phyloP scores from a whole-genome alignment of 495 filamentous ascomycete species.

The Neurospora tetrasperma region DNA sequence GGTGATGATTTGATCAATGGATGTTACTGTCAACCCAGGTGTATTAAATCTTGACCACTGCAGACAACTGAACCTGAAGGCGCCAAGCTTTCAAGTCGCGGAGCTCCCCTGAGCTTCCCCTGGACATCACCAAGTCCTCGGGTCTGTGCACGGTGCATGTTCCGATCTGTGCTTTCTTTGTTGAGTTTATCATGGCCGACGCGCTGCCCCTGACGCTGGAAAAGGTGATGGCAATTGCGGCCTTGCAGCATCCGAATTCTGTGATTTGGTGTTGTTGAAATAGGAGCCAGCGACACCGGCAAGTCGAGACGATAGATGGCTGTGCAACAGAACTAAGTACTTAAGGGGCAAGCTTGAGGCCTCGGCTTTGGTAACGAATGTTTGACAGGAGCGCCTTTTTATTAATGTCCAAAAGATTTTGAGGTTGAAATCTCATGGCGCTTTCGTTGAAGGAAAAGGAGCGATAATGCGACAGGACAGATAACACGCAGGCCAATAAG shows the following conservation, averaged over 20 bases:
- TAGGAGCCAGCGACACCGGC: neutral
- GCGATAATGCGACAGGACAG: neutral
- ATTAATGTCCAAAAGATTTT: neutral
- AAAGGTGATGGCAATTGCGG: neutral
- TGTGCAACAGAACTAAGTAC: neutral
- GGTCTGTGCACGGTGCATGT: neutral
- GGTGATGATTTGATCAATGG: neutral
- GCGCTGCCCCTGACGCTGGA: neutral
- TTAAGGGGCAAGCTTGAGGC: neutral
- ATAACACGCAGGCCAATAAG: neutral
- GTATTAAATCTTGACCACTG: neutral
- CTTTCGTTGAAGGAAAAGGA: neutral
- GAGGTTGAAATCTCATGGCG: no score
- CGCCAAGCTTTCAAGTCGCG: neutral
- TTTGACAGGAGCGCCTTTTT: no score
- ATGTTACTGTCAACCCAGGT: neutral
- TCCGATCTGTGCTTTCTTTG: neutral
- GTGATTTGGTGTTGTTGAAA: neutral
- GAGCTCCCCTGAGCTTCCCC: neutral
- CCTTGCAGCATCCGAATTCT: neutral
- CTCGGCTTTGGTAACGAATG: neutral
- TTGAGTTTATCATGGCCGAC: neutral
- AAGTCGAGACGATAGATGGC: neutral
- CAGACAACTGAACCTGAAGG: neutral
- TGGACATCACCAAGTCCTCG: neutral